Evolutionary conservation across 345 rosid species (phyloP).

Genomic region (Conringia planisiliqua): DNA sequence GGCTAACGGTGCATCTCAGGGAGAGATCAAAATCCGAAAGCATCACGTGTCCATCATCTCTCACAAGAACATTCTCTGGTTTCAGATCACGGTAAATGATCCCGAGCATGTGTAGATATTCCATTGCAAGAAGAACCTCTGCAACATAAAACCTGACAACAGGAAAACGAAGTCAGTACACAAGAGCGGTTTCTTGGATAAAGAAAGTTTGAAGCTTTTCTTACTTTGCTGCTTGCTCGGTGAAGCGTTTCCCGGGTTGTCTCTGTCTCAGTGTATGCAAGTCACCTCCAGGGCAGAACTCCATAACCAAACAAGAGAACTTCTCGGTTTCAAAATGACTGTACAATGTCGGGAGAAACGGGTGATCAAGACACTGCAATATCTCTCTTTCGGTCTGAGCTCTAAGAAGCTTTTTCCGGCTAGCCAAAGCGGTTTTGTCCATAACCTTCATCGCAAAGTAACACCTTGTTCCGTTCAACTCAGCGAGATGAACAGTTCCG

Average conservation of each 20-base stretch:
- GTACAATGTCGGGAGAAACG: constrained; percentile 77
- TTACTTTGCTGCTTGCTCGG: constrained; percentile 83
- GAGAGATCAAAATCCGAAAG: constrained; percentile 90
- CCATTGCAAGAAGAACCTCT: constrained; percentile 78
- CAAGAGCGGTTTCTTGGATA: background rate
- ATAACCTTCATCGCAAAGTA: constrained; percentile 78
- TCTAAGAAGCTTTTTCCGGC: constrained; percentile 74
- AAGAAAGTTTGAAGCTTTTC: background rate
- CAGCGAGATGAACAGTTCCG: constrained; percentile 76
- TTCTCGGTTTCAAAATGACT: constrained; percentile 81
- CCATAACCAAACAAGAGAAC: constrained; percentile 84
- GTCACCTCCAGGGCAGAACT: constrained; percentile 89
- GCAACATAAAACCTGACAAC: constrained; percentile 73
- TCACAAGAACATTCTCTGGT: constrained; percentile 85
- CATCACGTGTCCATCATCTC: constrained; percentile 92
- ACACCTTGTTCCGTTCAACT: constrained; percentile 63
- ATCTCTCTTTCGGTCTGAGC: constrained; percentile 88
- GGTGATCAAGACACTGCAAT: constrained; percentile 71
- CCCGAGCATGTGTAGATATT: constrained; percentile 88
- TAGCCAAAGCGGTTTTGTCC: constrained; percentile 71
- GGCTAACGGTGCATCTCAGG: constrained; percentile 59
- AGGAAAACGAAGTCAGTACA: background rate
- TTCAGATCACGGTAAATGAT: constrained; percentile 80
- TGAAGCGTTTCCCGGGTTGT: constrained; percentile 76
- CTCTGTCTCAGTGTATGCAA: constrained; percentile 79